Evolutionary conservation across 164 flowering plant genomes (phyloP), one percentile per base, ranked within the genome.

Genomic region (Macadamia tetraphylla): DNA sequence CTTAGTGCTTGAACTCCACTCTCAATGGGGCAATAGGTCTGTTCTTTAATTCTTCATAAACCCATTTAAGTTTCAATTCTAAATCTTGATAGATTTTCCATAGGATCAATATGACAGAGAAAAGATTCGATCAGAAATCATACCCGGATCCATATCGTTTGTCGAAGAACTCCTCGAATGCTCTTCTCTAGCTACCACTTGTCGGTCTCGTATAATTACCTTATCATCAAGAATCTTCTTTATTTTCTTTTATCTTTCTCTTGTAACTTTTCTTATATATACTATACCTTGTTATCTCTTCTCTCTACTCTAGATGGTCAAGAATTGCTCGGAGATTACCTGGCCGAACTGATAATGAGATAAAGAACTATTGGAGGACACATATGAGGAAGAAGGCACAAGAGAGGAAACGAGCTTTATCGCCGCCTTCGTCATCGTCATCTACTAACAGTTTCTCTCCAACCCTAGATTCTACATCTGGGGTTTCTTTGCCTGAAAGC

Each of bases 301-400:
- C 53, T 1, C 15, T 10, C 2, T 46, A 23, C 23, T 23, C 0
- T 80, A 90, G 98, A 76, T 94, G 98, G 98, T 94, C 98, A 29
- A 84, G 86, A 75, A 94, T 94, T 67, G 97, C 98, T 60, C 77
- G 90, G 44, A 94, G 74, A 79, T 68, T 94, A 73, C 97, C 98
- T 0, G 98, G 98, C 43, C 78, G 98, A 52, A 94, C 98, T 0
- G 98, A 94, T 62, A 94, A 94, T 62, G 98, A 92, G 84, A 92
- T 94, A 61, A 94, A 94, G 90, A 94, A 94, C 66, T 94, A 94
- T 46, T 94, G 98, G 98, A 85, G 97, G 56, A 91, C 98, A 23
- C 88, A 90, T 66, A 90, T 85, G 95, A 76, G 98, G 76, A 94
- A 90, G 71, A 85, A 85, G 70, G 97, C 95, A 71, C 96, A 92